Percentiles rank a stretch among this genome's conserved stretches.
Conservation (phyloP, 495 filamentous ascomycete species). For the Neurospora tetraspora region DNA sequence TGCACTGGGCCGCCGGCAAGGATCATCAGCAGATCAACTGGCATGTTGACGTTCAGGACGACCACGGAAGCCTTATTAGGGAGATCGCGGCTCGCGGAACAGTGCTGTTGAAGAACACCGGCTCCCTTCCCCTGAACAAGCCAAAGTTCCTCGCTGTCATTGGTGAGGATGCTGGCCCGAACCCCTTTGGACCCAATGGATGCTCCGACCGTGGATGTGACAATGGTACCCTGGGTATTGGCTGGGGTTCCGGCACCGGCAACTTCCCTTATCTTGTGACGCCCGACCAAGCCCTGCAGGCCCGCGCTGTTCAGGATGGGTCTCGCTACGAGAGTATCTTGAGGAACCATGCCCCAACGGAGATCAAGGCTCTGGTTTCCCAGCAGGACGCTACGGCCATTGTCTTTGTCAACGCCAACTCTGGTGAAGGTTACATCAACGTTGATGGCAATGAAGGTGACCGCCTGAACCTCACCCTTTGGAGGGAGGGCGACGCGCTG, state of each 20-base stretch:
- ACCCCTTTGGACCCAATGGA: conserved; percentile 72
- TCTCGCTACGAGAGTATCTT: conserved; percentile 63
- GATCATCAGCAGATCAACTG: conserved; percentile 65
- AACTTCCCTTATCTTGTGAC: conserved; percentile 90
- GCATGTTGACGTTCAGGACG: conserved; percentile 71
- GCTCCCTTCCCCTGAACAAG: conserved; percentile 64
- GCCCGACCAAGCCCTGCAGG: conserved; percentile 76
- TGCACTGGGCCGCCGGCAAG: conserved; percentile 50
- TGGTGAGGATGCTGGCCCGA: conserved; percentile 73
- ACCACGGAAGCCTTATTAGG: conserved; percentile 64
- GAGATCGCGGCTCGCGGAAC: conserved; percentile 66
- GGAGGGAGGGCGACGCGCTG: conserved; percentile 69
- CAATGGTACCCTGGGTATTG: conserved; percentile 83
- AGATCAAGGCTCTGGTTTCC: conserved; percentile 49
- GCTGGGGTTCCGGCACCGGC: conserved; percentile 83
- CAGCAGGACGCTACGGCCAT: conserved; percentile 62
- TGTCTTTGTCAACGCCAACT: conserved; percentile 82
- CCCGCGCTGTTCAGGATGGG: conserved; percentile 51
- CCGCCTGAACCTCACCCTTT: conserved; percentile 86
- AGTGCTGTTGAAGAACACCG: conserved; percentile 81
- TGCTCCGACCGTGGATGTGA: conserved; percentile 77
- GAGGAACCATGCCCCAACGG: conserved; percentile 54
- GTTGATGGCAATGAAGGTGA: conserved; percentile 84
- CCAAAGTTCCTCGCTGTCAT: conserved; percentile 73
- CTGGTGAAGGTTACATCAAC: conserved; percentile 77